Conservation (phyloP, 2,329 filamentous ascomycete species). For the Chaetomiaceae sp. region DNA sequence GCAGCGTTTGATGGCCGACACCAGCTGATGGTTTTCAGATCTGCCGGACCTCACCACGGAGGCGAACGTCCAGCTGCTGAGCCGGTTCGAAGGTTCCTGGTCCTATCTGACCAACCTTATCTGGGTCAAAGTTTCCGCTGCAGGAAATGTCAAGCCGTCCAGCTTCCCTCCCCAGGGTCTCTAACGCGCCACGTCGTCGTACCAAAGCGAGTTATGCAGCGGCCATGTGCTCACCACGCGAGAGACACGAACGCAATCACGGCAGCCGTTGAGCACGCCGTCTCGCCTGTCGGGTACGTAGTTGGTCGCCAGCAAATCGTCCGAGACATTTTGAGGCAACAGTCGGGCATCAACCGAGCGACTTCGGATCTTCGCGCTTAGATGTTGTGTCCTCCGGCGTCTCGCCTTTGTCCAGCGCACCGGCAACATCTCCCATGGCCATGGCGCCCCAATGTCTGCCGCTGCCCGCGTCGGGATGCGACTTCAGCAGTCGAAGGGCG, state of each 20-base stretch:
- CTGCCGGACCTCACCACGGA: constrained; percentile 69
- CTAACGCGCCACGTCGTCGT: constrained; percentile 4
- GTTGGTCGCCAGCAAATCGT: constrained; percentile 3
- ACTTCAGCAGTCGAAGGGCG: background rate
- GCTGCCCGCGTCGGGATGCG: constrained; percentile 5
- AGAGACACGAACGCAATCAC: background rate
- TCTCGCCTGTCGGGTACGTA: constrained; percentile 7
- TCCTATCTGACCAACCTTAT: constrained; percentile 66
- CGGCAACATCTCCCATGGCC: constrained; percentile 8
- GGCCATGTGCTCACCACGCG: constrained; percentile 3
- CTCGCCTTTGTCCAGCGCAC: constrained; percentile 2
- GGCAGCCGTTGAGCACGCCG: background rate
- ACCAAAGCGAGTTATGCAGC: background rate
- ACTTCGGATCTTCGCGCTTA: constrained; percentile 5
- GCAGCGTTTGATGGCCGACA: background rate
- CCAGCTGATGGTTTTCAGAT: constrained; percentile 35
- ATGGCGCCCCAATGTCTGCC: constrained; percentile 4
- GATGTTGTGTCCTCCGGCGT: constrained; percentile 10
- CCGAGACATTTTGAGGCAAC: constrained; percentile 11
- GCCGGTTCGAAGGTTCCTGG: constrained; percentile 80
- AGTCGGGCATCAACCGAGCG: constrained; percentile 4
- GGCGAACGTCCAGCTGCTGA: constrained; percentile 59
- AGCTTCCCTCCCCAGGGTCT: constrained; percentile 63
- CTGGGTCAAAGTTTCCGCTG: constrained; percentile 67
- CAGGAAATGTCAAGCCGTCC: constrained; percentile 59